These are phyloP conservation scores for Chrysosphaeria jannelii DNA, from an alignment of 2,329 filamentous ascomycete species.

Conservation along the genomic window DNA sequence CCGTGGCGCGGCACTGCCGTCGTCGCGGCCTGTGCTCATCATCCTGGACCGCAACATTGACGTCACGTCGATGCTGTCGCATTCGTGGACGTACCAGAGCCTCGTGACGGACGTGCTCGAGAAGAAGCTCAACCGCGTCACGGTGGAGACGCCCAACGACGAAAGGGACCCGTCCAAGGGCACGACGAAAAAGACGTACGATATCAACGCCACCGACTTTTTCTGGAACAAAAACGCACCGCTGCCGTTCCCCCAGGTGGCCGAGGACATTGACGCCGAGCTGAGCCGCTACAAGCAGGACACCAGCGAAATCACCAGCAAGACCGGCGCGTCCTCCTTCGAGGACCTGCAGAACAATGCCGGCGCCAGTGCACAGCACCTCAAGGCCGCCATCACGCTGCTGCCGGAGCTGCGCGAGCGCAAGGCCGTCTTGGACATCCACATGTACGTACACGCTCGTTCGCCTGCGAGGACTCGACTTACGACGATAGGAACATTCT, in stretches of 20 bases:
- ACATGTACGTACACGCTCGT: constrained; percentile 27
- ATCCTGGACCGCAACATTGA: constrained; percentile 91
- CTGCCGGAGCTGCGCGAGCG: constrained; percentile 77
- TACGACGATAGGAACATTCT: constrained; percentile 32
- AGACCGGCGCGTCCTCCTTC: constrained; percentile 73
- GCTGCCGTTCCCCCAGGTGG: constrained; percentile 78
- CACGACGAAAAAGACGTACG: constrained; percentile 64
- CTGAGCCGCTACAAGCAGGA: constrained; percentile 89
- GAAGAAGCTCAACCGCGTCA: constrained; percentile 50
- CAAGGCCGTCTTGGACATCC: constrained; percentile 85
- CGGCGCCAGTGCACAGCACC: constrained; percentile 65
- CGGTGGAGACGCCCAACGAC: constrained; percentile 57
- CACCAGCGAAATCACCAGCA: constrained; percentile 75
- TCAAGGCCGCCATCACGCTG: constrained; percentile 84
- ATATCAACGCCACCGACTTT: constrained; percentile 69
- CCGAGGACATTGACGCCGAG: constrained; percentile 75
- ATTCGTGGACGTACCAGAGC: constrained; percentile 61
- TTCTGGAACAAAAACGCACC: constrained; percentile 90
- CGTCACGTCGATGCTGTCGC: constrained; percentile 91
- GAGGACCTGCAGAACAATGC: constrained; percentile 82
- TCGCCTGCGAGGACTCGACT: neutral
- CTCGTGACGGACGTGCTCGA: constrained; percentile 35
- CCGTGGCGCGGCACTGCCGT: constrained; percentile 31
- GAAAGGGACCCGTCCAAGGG: constrained; percentile 46
- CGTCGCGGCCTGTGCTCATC: constrained; percentile 63